phyloP scores from a whole-genome alignment of 1,284 basidiomycete genomes.

The Papiliotrema nemorosa region DNA sequence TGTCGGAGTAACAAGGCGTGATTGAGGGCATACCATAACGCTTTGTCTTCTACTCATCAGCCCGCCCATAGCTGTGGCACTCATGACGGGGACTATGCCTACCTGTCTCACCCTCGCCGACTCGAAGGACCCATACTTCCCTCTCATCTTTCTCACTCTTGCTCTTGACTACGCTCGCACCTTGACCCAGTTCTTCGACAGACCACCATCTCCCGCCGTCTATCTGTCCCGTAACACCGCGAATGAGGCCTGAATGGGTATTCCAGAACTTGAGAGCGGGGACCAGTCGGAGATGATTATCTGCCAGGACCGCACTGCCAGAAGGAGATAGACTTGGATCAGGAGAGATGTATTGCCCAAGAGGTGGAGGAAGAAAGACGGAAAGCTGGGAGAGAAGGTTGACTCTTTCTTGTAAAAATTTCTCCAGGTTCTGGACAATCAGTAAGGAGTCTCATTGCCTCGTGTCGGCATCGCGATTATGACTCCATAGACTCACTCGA shows the following conservation, averaged over 20 bases:
- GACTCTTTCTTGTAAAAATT: conserved; percentile 32
- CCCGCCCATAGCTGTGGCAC: background rate
- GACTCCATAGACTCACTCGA: conserved; percentile 27
- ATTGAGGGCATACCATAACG: conserved; percentile 27
- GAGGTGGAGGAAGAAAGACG: conserved; percentile 41
- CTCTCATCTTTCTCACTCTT: conserved; percentile 19
- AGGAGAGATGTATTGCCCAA: conserved; percentile 27
- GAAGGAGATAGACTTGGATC: background rate
- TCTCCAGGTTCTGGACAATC: conserved; percentile 40
- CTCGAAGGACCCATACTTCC: conserved; percentile 42
- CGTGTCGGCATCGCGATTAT: background rate
- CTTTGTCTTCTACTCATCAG: conserved; percentile 4
- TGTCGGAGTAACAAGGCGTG: conserved; percentile 35
- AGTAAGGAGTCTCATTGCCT: no score
- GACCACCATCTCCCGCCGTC: conserved; percentile 34
- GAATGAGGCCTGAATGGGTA: conserved; percentile 10
- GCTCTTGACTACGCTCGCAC: conserved; percentile 34
- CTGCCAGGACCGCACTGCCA: background rate
- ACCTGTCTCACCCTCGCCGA: conserved; percentile 15
- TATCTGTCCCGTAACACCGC: conserved; percentile 3
- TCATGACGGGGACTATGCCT: background rate
- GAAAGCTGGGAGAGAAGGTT: conserved; percentile 34
- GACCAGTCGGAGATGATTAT: conserved; percentile 21
- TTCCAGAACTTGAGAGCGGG: conserved; percentile 28
- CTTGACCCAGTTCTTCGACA: conserved; percentile 37